Conservation (phyloP, 345 rosid genomes). For the Eucalyptus dawsonii region DNA sequence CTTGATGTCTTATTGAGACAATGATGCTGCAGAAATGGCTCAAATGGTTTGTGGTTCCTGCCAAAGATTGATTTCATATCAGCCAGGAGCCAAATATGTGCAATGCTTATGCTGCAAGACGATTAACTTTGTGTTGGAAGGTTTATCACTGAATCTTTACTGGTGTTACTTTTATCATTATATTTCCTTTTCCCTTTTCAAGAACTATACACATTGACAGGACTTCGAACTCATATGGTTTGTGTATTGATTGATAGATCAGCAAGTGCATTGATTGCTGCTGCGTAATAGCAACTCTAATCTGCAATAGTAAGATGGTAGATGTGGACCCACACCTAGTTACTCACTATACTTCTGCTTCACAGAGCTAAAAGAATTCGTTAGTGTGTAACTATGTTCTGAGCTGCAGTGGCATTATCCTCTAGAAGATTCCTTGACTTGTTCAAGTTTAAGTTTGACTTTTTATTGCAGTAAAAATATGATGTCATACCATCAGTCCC, state of each 20-base stretch:
- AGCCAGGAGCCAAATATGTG: constrained; percentile 48
- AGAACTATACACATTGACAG: neutral
- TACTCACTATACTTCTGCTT: neutral
- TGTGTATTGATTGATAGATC: neutral
- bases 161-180: neutral
- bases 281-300: neutral
- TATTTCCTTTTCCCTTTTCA: neutral
- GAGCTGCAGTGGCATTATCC: neutral
- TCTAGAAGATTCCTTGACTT: neutral
- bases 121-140: constrained; percentile 74
- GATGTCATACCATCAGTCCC: neutral
- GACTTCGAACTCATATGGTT: neutral
- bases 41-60: constrained; percentile 98
- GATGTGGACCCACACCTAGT: neutral
- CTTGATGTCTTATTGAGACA: neutral
- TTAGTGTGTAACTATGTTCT: neutral
- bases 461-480: neutral
- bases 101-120: constrained; percentile 60
- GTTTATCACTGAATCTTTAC: constrained; percentile 16
- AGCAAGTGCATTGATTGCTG: neutral
- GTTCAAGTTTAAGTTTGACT: neutral
- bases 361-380: neutral
- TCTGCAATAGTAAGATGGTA: neutral
- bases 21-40: constrained; percentile 35
- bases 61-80: constrained; percentile 63